Conservation (phyloP, 2,329 filamentous ascomycete genomes). For the Penicillium sp. region DNA sequence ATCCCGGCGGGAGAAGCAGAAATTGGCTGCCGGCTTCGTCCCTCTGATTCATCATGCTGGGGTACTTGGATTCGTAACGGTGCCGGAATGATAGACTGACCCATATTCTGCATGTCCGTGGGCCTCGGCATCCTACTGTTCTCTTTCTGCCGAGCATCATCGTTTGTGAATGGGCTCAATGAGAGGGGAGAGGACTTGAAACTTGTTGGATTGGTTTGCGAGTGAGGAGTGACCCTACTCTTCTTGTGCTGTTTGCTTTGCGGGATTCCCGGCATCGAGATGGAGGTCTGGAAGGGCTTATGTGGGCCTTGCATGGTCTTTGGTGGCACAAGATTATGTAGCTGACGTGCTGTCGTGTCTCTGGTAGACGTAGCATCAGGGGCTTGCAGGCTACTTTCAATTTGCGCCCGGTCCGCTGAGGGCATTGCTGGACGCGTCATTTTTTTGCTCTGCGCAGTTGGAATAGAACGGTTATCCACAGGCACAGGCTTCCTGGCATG, state of each 20-base stretch:
- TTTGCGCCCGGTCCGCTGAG: conserved; percentile 1
- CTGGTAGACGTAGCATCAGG: neutral
- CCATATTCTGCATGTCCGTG: neutral
- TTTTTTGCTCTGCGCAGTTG: neutral
- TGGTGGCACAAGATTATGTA: conserved; percentile 3
- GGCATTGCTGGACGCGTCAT: neutral
- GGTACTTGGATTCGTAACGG: conserved; percentile 2
- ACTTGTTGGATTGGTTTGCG: conserved; percentile 14
- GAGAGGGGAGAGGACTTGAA: conserved; percentile 35
- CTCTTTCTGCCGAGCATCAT: conserved; percentile 6
- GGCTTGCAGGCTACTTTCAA: neutral
- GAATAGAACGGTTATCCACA: neutral
- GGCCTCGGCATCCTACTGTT: neutral
- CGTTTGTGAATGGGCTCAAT: conserved; percentile 18
- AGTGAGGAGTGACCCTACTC: neutral
- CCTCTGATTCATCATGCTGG: conserved; percentile 6
- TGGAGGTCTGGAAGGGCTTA: neutral
- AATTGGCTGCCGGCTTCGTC: conserved; percentile 3
- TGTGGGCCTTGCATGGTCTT: neutral
- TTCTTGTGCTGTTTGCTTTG: conserved; percentile 3
- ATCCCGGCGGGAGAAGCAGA: neutral
- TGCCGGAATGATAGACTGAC: neutral
- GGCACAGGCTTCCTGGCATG: conserved; percentile 13
- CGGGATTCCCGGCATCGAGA: neutral
- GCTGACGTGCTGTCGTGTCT: conserved; percentile 4